Evolutionary conservation across 768 basidiomycete species (phyloP), one percentile per base, ranked within the genome.

Genomic region (Tricholoma flavovirens): DNA sequence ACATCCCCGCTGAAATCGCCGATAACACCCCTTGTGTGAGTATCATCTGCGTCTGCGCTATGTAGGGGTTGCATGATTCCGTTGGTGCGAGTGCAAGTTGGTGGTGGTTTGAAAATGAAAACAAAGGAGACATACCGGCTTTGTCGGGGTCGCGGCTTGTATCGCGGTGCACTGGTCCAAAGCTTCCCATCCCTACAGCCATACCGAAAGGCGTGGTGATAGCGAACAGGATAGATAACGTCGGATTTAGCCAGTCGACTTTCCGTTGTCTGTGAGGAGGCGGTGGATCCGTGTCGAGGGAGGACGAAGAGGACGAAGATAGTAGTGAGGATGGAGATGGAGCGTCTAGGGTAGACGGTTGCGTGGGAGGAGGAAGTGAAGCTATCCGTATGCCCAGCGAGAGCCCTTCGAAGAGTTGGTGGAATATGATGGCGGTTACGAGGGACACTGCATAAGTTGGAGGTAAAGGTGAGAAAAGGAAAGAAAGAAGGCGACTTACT

Each of bases 361-460:
- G 46, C 17, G 26, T 19, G n/a, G 61, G 57, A 19, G 81, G 72
- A 0, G 87, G 85, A 12, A 92, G 74, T 2, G 80, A 76, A 1
- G 90, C 82, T 64, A 90, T 88, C 14, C 90, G 81, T 51, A 92
- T 88, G 2, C 90, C 90, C 22, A 93, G 77, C 0, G 90, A 90
- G 9, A 93, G 77, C 0, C 90, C 90, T 63, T 92, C 90, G 61
- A 92, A 93, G 9, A 91, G 74, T 62, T 93, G 90, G 65, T 93
- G 91, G 67, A 92, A 92, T 22, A 83, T 73, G 30, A 92, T 82
- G 1, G 89, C 89, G 4, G 85, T 81, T 11, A 87, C 78, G 2
- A 92, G 78, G 0, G 87, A 85, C 1, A 86, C 88, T 90, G 35
- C 46, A 35, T 50, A 5, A 59, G 24, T 26, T 26, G 24, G 24